Evolutionary conservation across 2,329 filamentous ascomycete species (phyloP), one percentile per base, ranked within the genome.

Genomic region (Colletotrichum graminicola): DNA sequence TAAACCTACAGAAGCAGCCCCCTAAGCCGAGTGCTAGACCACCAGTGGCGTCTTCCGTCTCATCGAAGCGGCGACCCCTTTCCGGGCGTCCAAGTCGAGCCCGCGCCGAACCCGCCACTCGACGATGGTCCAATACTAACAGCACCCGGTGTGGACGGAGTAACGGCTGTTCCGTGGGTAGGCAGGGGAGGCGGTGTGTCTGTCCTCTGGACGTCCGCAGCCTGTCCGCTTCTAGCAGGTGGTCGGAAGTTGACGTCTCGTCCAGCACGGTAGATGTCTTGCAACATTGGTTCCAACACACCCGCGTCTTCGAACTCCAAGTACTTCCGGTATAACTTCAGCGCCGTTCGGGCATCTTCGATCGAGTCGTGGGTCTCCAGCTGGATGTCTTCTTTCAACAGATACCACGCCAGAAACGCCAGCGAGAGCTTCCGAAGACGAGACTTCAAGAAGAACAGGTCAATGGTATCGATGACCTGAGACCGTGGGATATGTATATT

Each of bases 351-450:
- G 0, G 96, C 95, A 80, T 99, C 96, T 81, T 98, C 96, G 75
- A 99, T 97, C 14, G 92, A 95, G 81, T 99, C 96, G 81, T 99
- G 97, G 8, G 91, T 94, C 75, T 94, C 93, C 77, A 94, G 88
- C 81, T 99, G 97, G 73, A 99, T 98, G 77, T 95, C 94, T 81
- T 98, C 94, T 76, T 94, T 94, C 52, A 99, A 90, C 11, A 99
- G 87, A 64, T 91, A 91, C 92, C 94, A 97, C 0, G 96, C 95
- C 23, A 99, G 84, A 79, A 98, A 98, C 36, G 95, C 93, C 26
- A 99, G 86, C 10, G 93, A 96, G 2, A 99, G 88, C 78, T 95
- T 96, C n/a, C 97, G 91, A 64, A 94, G 88, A 41, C 94, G 92
- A 21, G 89, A 87, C 67, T 92, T 90, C 70, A 97, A 90, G 81